Evolutionary conservation across 331 rosid species (phyloP), one percentile per base, ranked within the genome.

Genomic region (Rosa hybrid): DNA sequence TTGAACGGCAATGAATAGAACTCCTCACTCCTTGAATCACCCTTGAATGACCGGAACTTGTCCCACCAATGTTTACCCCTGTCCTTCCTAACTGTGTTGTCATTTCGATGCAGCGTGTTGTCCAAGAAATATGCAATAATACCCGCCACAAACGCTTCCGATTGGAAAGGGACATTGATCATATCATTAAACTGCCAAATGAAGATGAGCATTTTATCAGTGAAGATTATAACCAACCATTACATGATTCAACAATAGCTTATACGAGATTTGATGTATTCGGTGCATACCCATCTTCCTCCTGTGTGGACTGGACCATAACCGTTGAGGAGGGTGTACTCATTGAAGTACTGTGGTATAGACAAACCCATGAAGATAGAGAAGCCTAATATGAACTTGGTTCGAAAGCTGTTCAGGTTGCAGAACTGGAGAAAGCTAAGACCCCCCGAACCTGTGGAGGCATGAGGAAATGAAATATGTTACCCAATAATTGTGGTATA

Each of bases 31-130:
- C 99, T 90, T 3, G 88, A 51, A 46, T 96, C 99, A 7, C 90
- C 85, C 87, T 88, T 90, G 86, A 84, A 96, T 60, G 97, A 87
- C 80, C 80, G 57, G 90, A 86, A 96, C 87, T 92, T 96, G 86
- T 93, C 97, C 99, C 99, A 96, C 97, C 98, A 96, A 68, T 90
- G 90, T 82, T 90, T 96, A n/a, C 99, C 99, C 34, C 98, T 84
- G 86, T 96, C 99, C 83, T 96, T 96, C 84, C 94, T 81, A 75
- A 86, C 81, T 8, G 73, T 8, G 0, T 39, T 18, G 1, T 89
- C 94, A 76, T 44, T 94, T 78, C 83, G 86, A 48, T 90, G 91
- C 64, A 96, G 77, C 1, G 99, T 96, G 86, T 92, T 96, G 81
- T 96, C 98, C 74, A 96, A 78, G 86, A 96, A 96, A 82, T 89